Evolutionary conservation across 1,139 yeast species (phyloP).

Genomic region (Saccharomyces hybrid): DNA sequence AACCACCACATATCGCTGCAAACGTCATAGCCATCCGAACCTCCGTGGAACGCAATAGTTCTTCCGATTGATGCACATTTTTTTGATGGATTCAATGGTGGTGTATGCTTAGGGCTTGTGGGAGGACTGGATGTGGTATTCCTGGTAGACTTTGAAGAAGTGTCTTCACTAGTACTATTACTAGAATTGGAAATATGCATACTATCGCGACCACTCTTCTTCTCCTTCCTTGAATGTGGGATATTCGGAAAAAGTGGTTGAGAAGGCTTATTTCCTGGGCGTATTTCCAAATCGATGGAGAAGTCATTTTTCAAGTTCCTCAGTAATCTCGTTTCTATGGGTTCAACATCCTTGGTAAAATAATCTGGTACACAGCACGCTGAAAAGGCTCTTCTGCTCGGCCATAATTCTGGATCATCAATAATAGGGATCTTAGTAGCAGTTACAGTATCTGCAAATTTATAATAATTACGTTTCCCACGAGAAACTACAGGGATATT

Average conservation of each 20-base stretch:
- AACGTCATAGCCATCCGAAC: constrained; percentile 36
- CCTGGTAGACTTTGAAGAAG: constrained; percentile 2
- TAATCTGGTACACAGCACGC: constrained; percentile 23
- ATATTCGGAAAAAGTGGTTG: constrained; percentile 14
- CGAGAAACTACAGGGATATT: constrained; percentile 35
- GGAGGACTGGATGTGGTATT: background rate
- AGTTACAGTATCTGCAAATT: constrained; percentile 32
- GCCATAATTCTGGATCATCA: constrained; percentile 22
- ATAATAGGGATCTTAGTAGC: constrained; percentile 28
- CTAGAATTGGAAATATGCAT: constrained; percentile 4
- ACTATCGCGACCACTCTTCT: constrained; percentile 2
- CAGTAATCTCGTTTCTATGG: constrained; percentile 14
- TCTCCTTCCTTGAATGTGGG: constrained; percentile 13
- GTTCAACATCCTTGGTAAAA: constrained; percentile 8
- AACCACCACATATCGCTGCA: constrained; percentile 45
- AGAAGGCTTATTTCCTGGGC: constrained; percentile 5
- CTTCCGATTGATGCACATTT: constrained; percentile 8
- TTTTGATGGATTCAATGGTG: background rate
- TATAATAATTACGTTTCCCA: constrained; percentile 32
- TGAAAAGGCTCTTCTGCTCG: constrained; percentile 34
- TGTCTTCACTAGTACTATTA: background rate
- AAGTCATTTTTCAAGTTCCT: constrained; percentile 18
- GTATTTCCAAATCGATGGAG: constrained; percentile 12
- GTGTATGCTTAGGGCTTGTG: background rate
- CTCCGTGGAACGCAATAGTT: constrained; percentile 38